Evolutionary conservation across 1,284 basidiomycete species (phyloP).

Genomic region (Ceratobasidium sp.): DNA sequence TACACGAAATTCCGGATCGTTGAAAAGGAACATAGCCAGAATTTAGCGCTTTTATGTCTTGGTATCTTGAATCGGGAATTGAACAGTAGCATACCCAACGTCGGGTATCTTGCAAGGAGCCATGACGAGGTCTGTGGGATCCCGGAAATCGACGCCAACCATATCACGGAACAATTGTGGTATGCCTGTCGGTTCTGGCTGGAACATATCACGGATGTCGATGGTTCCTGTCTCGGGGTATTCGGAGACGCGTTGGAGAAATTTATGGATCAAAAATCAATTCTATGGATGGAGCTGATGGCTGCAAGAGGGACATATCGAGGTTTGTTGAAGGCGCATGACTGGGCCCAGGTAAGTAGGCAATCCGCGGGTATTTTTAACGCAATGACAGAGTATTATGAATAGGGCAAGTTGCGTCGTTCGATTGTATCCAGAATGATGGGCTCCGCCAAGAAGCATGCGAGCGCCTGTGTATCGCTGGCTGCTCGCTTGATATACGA

Average conservation of each 20-base stretch:
- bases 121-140: neutral
- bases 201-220: neutral
- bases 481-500: neutral
- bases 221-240: neutral
- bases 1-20: neutral
- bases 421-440: neutral
- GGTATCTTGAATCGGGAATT: neutral
- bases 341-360: conserved; percentile 6
- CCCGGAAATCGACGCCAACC: neutral
- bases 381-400: neutral
- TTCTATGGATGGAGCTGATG: conserved; percentile 18
- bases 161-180: neutral
- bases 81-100: neutral
- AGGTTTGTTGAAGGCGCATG: neutral
- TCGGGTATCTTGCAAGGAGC: neutral
- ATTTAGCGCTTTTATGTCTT: neutral
- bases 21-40: neutral
- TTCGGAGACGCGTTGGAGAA: neutral
- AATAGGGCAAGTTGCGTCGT: too few species aligned
- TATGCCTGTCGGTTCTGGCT: conserved; percentile 32
- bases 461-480: neutral
- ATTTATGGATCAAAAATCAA: neutral
- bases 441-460: neutral
- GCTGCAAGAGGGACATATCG: neutral
- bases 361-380: neutral